Conservation (phyloP, 2,329 filamentous ascomycete species). For the Talaromyces sp. region DNA sequence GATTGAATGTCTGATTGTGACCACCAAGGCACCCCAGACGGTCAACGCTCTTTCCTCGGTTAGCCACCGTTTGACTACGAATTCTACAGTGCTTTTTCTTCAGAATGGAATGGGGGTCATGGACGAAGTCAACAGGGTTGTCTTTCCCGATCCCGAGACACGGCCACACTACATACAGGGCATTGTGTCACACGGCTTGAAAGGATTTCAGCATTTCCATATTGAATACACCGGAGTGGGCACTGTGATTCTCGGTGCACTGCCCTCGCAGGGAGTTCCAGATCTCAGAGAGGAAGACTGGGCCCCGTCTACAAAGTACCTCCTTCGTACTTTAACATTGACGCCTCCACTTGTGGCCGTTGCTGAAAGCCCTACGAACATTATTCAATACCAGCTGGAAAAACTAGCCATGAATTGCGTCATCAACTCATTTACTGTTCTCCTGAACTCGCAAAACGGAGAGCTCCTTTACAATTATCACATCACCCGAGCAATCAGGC, state of each 20-base stretch:
- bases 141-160: slow-evolving; percentile 62
- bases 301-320: slow-evolving; percentile 48
- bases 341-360: slow-evolving; percentile 58
- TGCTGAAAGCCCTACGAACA: slow-evolving; percentile 53
- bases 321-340: slow-evolving; percentile 60
- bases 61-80: slow-evolving; percentile 59
- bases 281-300: slow-evolving; percentile 24
- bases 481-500: slow-evolving; percentile 61
- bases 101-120: slow-evolving; percentile 78
- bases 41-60: slow-evolving; percentile 62
- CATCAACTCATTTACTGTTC: slow-evolving; percentile 74
- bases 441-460: slow-evolving; percentile 72
- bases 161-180: slow-evolving; percentile 76
- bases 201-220: slow-evolving; percentile 45
- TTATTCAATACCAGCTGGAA: slow-evolving; percentile 71
- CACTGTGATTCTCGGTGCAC: slow-evolving; percentile 52
- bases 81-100: slow-evolving; percentile 69
- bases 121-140: slow-evolving; percentile 65
- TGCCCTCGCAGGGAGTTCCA: slow-evolving; percentile 27
- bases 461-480: slow-evolving; percentile 63
- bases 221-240: slow-evolving; percentile 56
- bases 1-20: slow-evolving; percentile 71
- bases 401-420: slow-evolving; percentile 70
- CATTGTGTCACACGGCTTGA: slow-evolving; percentile 56
- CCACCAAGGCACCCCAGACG: slow-evolving; percentile 68